Conservation (phyloP, 202 grass and related monocot genomes). For the Schoenoplectus triqueter region DNA sequence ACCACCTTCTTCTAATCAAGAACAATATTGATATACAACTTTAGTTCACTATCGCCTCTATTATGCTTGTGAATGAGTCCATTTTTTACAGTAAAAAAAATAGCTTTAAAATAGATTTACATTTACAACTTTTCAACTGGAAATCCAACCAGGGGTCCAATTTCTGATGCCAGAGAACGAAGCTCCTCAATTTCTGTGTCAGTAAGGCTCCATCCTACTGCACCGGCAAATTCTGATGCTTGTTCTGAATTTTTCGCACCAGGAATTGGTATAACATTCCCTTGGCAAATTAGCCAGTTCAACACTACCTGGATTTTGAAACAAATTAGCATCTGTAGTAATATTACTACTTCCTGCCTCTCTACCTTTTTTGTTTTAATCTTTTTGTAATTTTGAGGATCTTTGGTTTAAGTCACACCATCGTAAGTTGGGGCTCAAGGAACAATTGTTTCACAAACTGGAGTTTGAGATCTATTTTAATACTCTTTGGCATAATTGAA, state of each 20-base stretch:
- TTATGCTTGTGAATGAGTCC: background rate
- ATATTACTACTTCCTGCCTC: background rate
- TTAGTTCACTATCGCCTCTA: constrained; percentile 1
- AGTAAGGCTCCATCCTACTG: constrained; percentile 66
- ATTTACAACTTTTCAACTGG: constrained; percentile 68
- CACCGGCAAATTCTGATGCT: constrained; percentile 21
- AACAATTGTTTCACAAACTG: background rate
- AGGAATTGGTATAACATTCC: no score
- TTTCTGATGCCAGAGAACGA: constrained; percentile 46
- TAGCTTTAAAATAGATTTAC: background rate
- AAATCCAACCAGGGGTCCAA: constrained; percentile 65
- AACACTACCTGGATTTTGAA: constrained; percentile 57
- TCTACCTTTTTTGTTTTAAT: background rate
- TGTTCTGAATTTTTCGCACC: no score
- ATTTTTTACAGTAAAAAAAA: constrained; percentile 4
- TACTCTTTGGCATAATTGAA: no score
- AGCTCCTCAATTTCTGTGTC: constrained; percentile 54
- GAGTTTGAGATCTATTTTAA: background rate
- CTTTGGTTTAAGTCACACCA: background rate
- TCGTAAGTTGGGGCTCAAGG: background rate
- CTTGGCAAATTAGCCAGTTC: constrained; percentile 78
- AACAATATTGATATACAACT: background rate
- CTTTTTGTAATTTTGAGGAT: no score
- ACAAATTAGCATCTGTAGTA: background rate
- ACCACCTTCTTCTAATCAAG: background rate